A percentile compares a stretch with the other conserved stretches of the same genome.
Evolutionary conservation across 139 green algal genomes (phyloP).

Genomic region (Desmodesmus armatus): DNA sequence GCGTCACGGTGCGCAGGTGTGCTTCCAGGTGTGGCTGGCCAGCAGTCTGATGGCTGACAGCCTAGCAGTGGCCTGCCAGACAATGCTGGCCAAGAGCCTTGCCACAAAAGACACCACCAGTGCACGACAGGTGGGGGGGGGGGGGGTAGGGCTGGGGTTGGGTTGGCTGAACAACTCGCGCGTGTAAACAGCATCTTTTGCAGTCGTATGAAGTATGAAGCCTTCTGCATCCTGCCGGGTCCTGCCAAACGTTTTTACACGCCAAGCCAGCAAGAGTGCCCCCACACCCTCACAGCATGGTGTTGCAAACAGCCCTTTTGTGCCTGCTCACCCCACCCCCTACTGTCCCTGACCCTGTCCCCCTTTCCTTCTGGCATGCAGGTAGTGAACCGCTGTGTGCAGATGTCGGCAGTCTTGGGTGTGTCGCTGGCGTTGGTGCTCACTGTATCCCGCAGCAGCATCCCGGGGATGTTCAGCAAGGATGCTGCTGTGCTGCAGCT

Average conservation of each 20-base stretch:
- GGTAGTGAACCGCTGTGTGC: slow-evolving; percentile 51
- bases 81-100: slow-evolving; percentile 72
- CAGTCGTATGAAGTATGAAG: too few relatives aligned
- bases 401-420: slow-evolving; percentile 59
- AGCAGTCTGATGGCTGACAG: slow-evolving; percentile 78
- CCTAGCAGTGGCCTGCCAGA: slow-evolving; percentile 85
- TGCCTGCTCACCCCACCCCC: too few relatives aligned
- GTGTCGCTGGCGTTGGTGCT: slow-evolving; percentile 51
- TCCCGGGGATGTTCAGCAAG: slow-evolving; percentile 60
- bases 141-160: too few relatives aligned
- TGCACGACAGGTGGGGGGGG: slow-evolving; percentile 11
- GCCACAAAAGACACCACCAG: slow-evolving; percentile 49
- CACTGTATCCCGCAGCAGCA: slow-evolving; percentile 19
- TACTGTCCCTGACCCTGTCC: too few relatives aligned
- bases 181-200: too few relatives aligned
- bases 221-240: too few relatives aligned
- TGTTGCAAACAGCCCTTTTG: too few relatives aligned
- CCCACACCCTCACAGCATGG: too few relatives aligned
- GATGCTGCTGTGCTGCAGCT: slow-evolving; percentile 64
- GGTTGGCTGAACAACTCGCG: too few relatives aligned
- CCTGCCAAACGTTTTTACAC: too few relatives aligned
- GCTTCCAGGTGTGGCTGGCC: slow-evolving; percentile 83
- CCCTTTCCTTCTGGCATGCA: neutral
- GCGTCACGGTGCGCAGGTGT: too few relatives aligned
- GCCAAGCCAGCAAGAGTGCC: too few relatives aligned